These are phyloP conservation scores for Arthroderma uncinatum DNA, from an alignment of 2,329 filamentous ascomycete species.

Conservation along the genomic window DNA sequence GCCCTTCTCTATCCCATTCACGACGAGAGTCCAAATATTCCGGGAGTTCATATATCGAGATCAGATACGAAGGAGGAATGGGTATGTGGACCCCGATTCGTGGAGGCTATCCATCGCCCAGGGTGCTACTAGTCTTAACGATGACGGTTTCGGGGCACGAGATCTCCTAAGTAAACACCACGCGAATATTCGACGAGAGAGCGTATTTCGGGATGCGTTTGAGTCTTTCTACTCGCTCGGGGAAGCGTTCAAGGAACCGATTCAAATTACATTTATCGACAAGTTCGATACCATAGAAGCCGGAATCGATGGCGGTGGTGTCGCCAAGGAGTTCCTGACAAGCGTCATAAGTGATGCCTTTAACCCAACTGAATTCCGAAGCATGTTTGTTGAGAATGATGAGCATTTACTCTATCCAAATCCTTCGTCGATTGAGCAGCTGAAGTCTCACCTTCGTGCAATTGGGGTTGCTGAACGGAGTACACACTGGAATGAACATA, in stretches of 20 bases:
- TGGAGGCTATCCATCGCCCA: slow-evolving; percentile 57
- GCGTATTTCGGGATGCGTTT: slow-evolving; percentile 77
- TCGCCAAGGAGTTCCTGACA: slow-evolving; percentile 93
- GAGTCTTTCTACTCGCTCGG: slow-evolving; percentile 70
- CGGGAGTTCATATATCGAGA: slow-evolving; percentile 82
- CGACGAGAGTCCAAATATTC: slow-evolving; percentile 83
- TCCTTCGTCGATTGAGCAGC: slow-evolving; percentile 62
- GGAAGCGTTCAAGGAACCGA: slow-evolving; percentile 80
- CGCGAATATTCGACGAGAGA: slow-evolving; percentile 66
- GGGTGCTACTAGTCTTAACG: slow-evolving; percentile 28
- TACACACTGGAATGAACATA: slow-evolving; percentile 45
- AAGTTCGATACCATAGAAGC: slow-evolving; percentile 77
- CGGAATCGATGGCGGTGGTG: slow-evolving; percentile 91
- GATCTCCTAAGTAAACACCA: slow-evolving; percentile 50
- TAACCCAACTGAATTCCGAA: slow-evolving; percentile 44
- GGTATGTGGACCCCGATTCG: slow-evolving; percentile 58
- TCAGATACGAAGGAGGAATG: slow-evolving; percentile 58
- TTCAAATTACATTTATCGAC: slow-evolving; percentile 93
- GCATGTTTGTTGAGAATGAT: slow-evolving; percentile 72
- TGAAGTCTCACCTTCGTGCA: slow-evolving; percentile 47
- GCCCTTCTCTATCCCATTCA: slow-evolving; percentile 92
- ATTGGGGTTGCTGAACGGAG: slow-evolving; percentile 44
- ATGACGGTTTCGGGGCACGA: slow-evolving; percentile 30
- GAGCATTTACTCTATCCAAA: slow-evolving; percentile 84
- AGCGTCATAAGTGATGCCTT: slow-evolving; percentile 82